Conservation (phyloP, 73 alveolate genomes). For the Uronychia setigera region DNA sequence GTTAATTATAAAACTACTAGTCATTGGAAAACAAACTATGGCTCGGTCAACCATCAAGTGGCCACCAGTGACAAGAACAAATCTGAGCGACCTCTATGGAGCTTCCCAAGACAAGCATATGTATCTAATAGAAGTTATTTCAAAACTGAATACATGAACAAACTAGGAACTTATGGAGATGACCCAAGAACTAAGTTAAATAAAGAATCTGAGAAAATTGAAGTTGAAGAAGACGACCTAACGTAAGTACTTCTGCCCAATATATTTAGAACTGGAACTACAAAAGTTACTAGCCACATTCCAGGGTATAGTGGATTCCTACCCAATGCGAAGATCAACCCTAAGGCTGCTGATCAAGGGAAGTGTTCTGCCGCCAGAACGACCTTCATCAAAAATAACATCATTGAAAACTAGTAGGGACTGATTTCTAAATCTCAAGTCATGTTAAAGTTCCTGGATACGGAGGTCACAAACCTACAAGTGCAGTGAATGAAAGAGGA, state of each 20-base stretch:
- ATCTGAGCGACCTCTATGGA: constrained; percentile 62
- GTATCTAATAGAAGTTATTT: constrained; percentile 50
- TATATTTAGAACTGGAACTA: constrained; percentile 59
- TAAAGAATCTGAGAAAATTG: constrained; percentile 25
- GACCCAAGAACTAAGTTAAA: constrained; percentile 57
- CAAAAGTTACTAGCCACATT: constrained; percentile 53
- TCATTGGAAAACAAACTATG: constrained; percentile 61
- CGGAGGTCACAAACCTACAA: constrained; percentile 69
- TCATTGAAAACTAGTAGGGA: constrained; percentile 43
- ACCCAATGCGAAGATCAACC: constrained; percentile 52
- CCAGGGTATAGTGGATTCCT: constrained; percentile 72
- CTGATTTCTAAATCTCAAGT: neutral
- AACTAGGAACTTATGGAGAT: constrained; percentile 66
- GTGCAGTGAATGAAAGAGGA: constrained; percentile 67
- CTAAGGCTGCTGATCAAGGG: constrained; percentile 50
- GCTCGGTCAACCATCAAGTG: constrained; percentile 20
- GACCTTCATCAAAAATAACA: constrained; percentile 55
- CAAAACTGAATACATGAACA: constrained; percentile 42
- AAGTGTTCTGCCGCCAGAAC: constrained; percentile 28
- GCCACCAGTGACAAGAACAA: constrained; percentile 26
- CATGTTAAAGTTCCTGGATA: constrained; percentile 63
- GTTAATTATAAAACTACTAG: constrained; percentile 29
- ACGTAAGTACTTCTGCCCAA: too few species aligned
- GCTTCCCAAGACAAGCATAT: constrained; percentile 58
- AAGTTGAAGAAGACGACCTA: constrained; percentile 40